phyloP scores from a whole-genome alignment of 345 rosid species.

The Gossypium thurberi region DNA sequence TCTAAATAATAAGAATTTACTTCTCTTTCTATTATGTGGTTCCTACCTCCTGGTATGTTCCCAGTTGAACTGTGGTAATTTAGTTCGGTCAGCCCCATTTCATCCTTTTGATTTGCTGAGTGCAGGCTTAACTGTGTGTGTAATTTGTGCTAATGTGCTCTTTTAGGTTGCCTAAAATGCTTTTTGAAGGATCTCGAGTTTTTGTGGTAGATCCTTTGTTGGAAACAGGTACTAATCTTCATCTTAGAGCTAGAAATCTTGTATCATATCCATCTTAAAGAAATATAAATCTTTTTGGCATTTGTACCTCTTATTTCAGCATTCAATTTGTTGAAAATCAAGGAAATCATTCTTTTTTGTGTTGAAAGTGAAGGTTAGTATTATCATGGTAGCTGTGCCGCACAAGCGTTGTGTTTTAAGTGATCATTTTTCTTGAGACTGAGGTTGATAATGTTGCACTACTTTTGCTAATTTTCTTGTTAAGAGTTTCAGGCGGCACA shows the following conservation, averaged over 20 bases:
- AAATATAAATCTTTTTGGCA: neutral
- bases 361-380: neutral
- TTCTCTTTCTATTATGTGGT: neutral
- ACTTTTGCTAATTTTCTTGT: constrained; percentile 3
- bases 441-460: neutral
- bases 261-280: neutral
- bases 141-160: constrained; percentile 8
- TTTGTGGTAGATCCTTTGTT: constrained; percentile 88
- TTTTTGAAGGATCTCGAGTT: constrained; percentile 54
- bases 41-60: neutral
- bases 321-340: neutral
- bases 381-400: neutral
- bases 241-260: neutral
- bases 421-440: neutral
- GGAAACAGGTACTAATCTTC: constrained; percentile 61
- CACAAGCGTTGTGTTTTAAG: neutral
- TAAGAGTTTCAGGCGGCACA: constrained; percentile 63
- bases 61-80: neutral
- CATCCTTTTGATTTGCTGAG: too few species aligned
- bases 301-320: neutral
- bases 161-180: constrained; percentile 71
- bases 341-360: neutral
- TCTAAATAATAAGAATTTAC: constrained; percentile 60
- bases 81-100: too few species aligned
- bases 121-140: neutral